Evolutionary conservation across 208 protist species (phyloP).

Genomic region (Trypanosomatidae sp.): DNA sequence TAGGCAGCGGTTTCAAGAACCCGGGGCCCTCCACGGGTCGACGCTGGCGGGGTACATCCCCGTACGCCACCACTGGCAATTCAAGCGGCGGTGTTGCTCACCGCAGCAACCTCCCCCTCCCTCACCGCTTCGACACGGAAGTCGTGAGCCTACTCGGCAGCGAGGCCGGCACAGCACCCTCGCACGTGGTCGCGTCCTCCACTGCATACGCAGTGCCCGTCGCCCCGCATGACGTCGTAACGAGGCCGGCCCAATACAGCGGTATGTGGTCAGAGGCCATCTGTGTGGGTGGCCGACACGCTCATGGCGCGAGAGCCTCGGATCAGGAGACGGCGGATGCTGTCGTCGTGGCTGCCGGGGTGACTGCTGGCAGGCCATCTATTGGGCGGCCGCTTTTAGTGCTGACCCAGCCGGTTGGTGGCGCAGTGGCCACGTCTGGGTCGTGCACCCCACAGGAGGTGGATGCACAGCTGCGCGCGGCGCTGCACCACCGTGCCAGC

Average conservation of each 20-base stretch:
- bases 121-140: conserved; percentile 17
- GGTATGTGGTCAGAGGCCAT: not conserved
- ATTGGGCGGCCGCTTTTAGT: conserved; percentile 12
- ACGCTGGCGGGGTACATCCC: not conserved
- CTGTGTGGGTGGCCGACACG: not conserved
- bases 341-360: not conserved
- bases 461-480: conserved; percentile 7
- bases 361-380: conserved; percentile 8
- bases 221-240: not conserved
- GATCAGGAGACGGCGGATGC: not conserved
- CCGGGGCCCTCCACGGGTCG: not conserved
- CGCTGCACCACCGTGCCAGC: conserved; percentile 6
- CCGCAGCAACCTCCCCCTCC: not conserved
- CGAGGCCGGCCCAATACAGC: not conserved
- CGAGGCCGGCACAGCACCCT: conserved; percentile 1
- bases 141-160: conserved; percentile 17
- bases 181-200: not conserved
- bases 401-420: conserved; percentile 1
- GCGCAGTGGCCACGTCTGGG: not conserved
- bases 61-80: not conserved
- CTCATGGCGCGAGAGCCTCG: not conserved
- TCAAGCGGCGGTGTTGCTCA: not conserved
- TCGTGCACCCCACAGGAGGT: not conserved
- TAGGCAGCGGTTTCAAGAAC: not conserved
- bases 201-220: not conserved